Evolutionary conservation across 768 basidiomycete genomes (phyloP).

Genomic region (Pulveroboletus sp.): DNA sequence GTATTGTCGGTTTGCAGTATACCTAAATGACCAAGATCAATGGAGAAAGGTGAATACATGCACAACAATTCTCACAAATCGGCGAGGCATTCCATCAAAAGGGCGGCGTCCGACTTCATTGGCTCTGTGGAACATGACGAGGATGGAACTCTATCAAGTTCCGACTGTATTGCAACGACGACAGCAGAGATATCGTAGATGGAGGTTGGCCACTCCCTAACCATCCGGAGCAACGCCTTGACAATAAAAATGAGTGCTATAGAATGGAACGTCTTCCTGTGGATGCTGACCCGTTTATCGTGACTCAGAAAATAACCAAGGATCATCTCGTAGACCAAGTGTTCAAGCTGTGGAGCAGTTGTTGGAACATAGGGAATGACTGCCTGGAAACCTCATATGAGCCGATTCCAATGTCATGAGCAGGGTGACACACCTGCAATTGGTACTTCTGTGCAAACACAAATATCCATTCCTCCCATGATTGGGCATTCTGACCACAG

Average conservation of each 20-base stretch:
- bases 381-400: constrained; percentile 41
- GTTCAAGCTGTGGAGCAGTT: constrained; percentile 71
- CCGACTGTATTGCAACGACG: constrained; percentile 82
- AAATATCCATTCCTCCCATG: constrained; percentile 98
- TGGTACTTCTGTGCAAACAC: constrained; percentile 78
- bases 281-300: constrained; percentile 57
- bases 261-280: not conserved
- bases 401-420: not conserved
- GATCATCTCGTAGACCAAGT: constrained; percentile 92
- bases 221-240: constrained; percentile 71
- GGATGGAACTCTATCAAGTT: constrained; percentile 62
- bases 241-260: not conserved
- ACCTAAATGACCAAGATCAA: constrained; percentile 43
- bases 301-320: constrained; percentile 80
- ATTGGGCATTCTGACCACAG: constrained; percentile 68
- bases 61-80: constrained; percentile 59
- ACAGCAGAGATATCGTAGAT: constrained; percentile 89
- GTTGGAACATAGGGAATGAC: constrained; percentile 91
- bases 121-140: constrained; percentile 44
- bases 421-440: constrained; percentile 53
- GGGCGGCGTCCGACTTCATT: constrained; percentile 43
- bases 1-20: constrained; percentile 83
- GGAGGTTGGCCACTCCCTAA: constrained; percentile 84
- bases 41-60: not conserved
- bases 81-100: constrained; percentile 92